phyloP scores from a whole-genome alignment of 2,329 filamentous ascomycete genomes.

The Colletotrichum camelliae region DNA sequence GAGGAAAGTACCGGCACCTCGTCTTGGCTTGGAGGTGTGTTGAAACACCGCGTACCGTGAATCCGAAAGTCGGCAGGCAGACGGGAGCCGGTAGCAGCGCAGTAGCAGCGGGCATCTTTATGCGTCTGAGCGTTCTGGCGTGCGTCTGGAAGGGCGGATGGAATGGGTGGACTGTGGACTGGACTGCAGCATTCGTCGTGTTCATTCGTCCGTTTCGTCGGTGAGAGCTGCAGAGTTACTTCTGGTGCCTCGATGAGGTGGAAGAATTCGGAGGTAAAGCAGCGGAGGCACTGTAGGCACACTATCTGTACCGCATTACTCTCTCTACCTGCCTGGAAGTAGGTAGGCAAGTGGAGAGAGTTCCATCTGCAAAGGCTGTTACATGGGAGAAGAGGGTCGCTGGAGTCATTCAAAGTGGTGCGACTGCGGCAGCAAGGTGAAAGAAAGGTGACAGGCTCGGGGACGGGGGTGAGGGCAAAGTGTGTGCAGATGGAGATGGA shows the following conservation, averaged over 20 bases:
- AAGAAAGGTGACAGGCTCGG: not conserved
- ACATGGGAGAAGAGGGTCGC: slow-evolving; percentile 9
- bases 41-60: not conserved
- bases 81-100: not conserved
- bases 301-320: not conserved
- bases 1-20: not conserved
- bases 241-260: not conserved
- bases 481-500: not conserved
- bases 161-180: slow-evolving; percentile 1
- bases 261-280: not conserved
- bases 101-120: not conserved
- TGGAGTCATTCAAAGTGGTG: slow-evolving; percentile 4
- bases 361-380: slow-evolving; percentile 1
- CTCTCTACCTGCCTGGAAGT: not conserved
- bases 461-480: not conserved
- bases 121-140: slow-evolving; percentile 15
- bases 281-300: not conserved
- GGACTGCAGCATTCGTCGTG: not conserved
- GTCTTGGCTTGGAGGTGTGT: not conserved
- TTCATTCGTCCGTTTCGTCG: not conserved
- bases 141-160: slow-evolving; percentile 21
- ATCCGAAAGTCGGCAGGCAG: not conserved
- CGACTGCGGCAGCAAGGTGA: not conserved
- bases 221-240: not conserved
- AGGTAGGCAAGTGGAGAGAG: not conserved